Conservation (phyloP, 2,329 filamentous ascomycete species). For the Colletotrichum lindemuthianum region DNA sequence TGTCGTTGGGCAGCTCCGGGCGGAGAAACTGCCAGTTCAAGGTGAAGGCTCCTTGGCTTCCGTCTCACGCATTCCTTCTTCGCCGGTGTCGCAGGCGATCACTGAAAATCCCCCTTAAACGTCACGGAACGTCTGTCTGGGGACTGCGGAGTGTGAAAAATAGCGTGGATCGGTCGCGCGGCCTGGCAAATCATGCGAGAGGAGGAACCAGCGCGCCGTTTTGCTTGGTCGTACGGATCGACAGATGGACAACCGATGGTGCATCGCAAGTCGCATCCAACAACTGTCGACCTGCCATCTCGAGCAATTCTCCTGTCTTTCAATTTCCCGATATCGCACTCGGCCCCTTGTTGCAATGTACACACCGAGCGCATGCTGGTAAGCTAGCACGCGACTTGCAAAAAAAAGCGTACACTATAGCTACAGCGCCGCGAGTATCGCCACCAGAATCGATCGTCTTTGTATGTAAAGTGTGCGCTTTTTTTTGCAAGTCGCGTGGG, state of each 20-base stretch:
- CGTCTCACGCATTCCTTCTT: slow-evolving; percentile 17
- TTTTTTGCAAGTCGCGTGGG: too few relatives aligned
- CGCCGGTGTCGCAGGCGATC: slow-evolving; percentile 19
- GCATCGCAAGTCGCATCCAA: background rate
- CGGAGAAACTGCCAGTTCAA: background rate
- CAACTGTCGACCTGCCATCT: slow-evolving; percentile 5
- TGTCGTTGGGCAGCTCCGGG: background rate
- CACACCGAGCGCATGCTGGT: too few relatives aligned
- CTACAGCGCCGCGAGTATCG: too few relatives aligned
- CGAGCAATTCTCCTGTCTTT: slow-evolving; percentile 25
- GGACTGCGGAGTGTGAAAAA: slow-evolving; percentile 10
- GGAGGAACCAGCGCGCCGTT: background rate
- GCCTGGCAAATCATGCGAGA: slow-evolving; percentile 3
- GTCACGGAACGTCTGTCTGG: slow-evolving; percentile 24
- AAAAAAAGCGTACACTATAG: too few relatives aligned
- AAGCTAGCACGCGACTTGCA: too few relatives aligned
- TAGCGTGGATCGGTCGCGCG: slow-evolving; percentile 9
- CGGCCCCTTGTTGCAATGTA: background rate
- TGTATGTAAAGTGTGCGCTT: too few relatives aligned
- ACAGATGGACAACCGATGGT: background rate
- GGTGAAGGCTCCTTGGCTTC: background rate
- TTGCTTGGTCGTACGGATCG: slow-evolving; percentile 27
- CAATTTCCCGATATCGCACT: background rate
- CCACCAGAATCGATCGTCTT: too few relatives aligned
- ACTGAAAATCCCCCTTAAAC: slow-evolving; percentile 27